Conservation (phyloP, 2,329 filamentous ascomycete genomes). For the Lasiodiplodia hormozganensis region DNA sequence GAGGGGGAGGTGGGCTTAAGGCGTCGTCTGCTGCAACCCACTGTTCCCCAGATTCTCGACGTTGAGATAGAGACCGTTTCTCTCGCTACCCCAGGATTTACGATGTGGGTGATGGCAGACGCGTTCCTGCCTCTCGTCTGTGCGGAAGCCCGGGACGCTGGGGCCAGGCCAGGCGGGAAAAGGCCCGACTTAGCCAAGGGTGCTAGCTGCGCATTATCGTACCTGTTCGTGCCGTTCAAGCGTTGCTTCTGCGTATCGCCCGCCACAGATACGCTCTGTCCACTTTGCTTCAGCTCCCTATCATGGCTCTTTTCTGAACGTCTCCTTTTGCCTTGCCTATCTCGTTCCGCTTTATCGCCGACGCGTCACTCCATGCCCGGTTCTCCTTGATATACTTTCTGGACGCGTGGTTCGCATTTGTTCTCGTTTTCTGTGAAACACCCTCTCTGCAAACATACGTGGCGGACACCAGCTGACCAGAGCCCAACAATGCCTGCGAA, state of each 20-base stretch:
- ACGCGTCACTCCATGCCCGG: background rate
- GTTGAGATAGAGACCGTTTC: slow-evolving; percentile 1
- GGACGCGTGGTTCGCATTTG: background rate
- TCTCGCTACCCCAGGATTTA: background rate
- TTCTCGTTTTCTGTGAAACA: slow-evolving; percentile 17
- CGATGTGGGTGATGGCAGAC: background rate
- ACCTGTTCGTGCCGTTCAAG: background rate
- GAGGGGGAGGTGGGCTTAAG: background rate
- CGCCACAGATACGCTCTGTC: slow-evolving; percentile 22
- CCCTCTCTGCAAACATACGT: slow-evolving; percentile 2
- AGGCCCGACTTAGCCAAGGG: slow-evolving; percentile 6
- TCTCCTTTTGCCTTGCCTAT: background rate
- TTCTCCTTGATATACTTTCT: background rate
- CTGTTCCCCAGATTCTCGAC: background rate
- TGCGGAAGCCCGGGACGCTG: slow-evolving; percentile 6
- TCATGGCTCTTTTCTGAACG: slow-evolving; percentile 6
- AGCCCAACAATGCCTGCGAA: slow-evolving; percentile 19
- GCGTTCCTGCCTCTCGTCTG: background rate
- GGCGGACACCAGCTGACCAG: slow-evolving; percentile 14
- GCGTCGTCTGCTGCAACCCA: background rate
- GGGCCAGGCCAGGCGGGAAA: background rate
- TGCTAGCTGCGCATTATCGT: background rate
- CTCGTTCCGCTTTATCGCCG: background rate
- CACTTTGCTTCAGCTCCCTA: slow-evolving; percentile 6
- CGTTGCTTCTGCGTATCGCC: background rate